Evolutionary conservation across 164 flowering plant species (phyloP), one percentile per base, ranked within the genome.

Genomic region (Nymphaea colorata): DNA sequence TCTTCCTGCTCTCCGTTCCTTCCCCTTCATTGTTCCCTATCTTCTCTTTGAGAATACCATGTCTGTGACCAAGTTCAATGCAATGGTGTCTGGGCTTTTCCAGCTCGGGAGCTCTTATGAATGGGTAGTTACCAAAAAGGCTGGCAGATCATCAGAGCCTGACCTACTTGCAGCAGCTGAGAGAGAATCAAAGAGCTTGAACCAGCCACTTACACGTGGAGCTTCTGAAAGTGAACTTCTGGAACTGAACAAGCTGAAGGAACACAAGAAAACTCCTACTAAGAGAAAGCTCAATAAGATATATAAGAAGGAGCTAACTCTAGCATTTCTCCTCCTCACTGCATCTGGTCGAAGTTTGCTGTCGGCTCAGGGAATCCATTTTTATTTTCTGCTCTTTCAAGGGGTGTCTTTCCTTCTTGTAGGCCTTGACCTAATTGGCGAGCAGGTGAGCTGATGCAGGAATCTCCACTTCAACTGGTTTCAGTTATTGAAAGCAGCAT

Each of bases 31-130:
- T 45, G 96, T 93, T 65, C 98, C 98, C 2, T 93, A 91, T 79
- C 97, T 93, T 16, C 91, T 93, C 3, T 93, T 93, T 59, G 98
- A 93, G 78, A 93, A 93, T 79, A 93, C 98, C 42, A 93, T 93
- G 98, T 93, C 98, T 0, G 97, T 93, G 36, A 93, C 97, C 74
- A 93, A 93, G 74, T 93, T 93, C 83, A 93, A 86, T 70, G 98
- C 98, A 67, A 93, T 93, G 98, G 76, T 93, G 64, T 93, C 98
- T 1, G 98, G 98, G 12, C 77, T 93, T 11, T 93, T 93, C 83
- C 97, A 93, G 77, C 86, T 93, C 6, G 98, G 97, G n/a, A 64
- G 44, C 43, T 43, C 67, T 8, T 65, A 65, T 65, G 67, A 65
- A 42, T 65, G 55, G 67, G 25, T 65, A 42, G 67, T 65, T 7